Base-by-base conservation (phyloP, 129 eudicot genomes). In the Flaveria sonorensis region DNA sequence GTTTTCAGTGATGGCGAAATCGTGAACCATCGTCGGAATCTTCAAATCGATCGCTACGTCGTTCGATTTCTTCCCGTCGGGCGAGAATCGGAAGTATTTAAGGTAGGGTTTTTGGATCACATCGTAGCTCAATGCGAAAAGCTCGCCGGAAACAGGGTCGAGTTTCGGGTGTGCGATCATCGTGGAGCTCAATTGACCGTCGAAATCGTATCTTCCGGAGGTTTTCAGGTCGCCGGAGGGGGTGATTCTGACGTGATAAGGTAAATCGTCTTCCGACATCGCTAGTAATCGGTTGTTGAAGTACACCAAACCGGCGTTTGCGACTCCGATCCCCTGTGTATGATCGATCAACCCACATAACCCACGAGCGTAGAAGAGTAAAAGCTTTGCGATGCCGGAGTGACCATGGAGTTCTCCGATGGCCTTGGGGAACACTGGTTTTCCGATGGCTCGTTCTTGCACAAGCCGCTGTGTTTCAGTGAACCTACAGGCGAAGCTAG, bases 161-260 rank as follows among this genome's bases (percentile, higher is more conserved):
- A 87, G 40, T 46, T 87, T 87, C 6, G 90, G 90, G 84, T 87
- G 90, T 4, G 90, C 90, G 42, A 87, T 87, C 90, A 87, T 87
- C 9, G 85, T 65, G 7, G 86, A 77, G 39, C 78, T 36, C 11
- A 83, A 61, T 10, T 87, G 90, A 0, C 55, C 82, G 19, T 71
- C 32, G 23, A 87, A 87, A 47, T 81, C 19, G 66, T 68, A 87
- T 1, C 90, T 15, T 4, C 85, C 90, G 11, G 81, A 77, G 6
- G 90, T 87, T 50, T 83, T 78, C 9, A 87, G 59, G 24, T 87
- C 90, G 1, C 90, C 90, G 4, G 88, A 80, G 3, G 86, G 79
- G 6, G 86, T 83, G 19, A 87, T 68, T 4, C 81, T 71, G 5
- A 87, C 84, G 16, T 87, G 84, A 39, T 87, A 87, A 0, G 90